Conservation (phyloP, 768 basidiomycete species). For the Lentinula sp. region DNA sequence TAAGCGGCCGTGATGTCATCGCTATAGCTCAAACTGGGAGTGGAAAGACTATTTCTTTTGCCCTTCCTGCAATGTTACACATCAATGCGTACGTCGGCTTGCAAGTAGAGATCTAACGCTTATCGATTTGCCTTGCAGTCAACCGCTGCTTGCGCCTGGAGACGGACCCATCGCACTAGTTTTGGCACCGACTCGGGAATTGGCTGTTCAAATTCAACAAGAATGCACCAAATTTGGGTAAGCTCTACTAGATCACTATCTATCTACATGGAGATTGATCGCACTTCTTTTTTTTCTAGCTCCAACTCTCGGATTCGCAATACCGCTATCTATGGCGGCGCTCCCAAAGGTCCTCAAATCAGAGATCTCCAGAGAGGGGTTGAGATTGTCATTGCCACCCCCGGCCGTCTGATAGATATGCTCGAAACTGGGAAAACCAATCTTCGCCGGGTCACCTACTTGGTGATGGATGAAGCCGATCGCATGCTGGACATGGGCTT, state of each 20-base stretch:
- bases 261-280: slow-evolving; percentile 3
- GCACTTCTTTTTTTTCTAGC: slow-evolving; percentile 27
- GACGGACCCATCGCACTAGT: slow-evolving; percentile 98
- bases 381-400: slow-evolving; percentile 99
- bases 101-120: not conserved
- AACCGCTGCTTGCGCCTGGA: slow-evolving; percentile 87
- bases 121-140: slow-evolving; percentile 35
- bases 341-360: slow-evolving; percentile 97
- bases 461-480: slow-evolving; percentile 99
- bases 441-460: slow-evolving; percentile 90
- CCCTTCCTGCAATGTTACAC: slow-evolving; percentile 98
- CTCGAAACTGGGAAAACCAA: slow-evolving; percentile 95
- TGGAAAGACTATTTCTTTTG: slow-evolving; percentile 98
- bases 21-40: slow-evolving; percentile 98
- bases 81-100: slow-evolving; percentile 84
- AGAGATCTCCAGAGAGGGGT: slow-evolving; percentile 96
- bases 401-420: slow-evolving; percentile 99
- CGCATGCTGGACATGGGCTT: slow-evolving; percentile 99
- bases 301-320: slow-evolving; percentile 94
- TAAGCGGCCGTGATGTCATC: slow-evolving; percentile 89
- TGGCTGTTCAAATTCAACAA: slow-evolving; percentile 98
- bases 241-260: slow-evolving; percentile 16
- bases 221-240: slow-evolving; percentile 98
- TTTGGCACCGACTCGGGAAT: slow-evolving; percentile 94
- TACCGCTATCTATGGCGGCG: slow-evolving; percentile 98